Percentiles rank a stretch among this genome's conserved stretches.
Conservation (phyloP, 768 basidiomycete genomes). For the Lentinula guzmanii region DNA sequence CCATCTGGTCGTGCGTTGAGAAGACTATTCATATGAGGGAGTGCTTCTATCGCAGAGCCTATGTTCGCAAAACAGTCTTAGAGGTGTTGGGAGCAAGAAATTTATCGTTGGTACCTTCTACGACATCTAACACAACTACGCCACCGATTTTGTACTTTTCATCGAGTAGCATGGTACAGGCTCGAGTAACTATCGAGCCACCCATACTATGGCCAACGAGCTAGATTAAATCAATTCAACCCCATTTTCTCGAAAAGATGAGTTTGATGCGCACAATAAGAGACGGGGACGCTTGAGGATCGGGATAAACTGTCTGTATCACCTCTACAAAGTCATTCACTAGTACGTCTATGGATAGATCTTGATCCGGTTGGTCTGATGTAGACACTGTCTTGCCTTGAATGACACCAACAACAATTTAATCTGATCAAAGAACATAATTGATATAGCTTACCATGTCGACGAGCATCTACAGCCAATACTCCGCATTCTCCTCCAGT, state of each 20-base stretch:
- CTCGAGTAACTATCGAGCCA: conserved; percentile 78
- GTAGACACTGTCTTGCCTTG: conserved; percentile 22
- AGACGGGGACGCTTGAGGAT: conserved; percentile 56
- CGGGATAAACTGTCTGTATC: conserved; percentile 63
- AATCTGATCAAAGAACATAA: neutral
- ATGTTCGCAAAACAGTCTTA: neutral
- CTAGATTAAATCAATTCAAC: conserved; percentile 24
- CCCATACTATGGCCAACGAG: conserved; percentile 97
- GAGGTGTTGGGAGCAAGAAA: neutral
- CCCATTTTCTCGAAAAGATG: neutral
- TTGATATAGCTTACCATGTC: conserved; percentile 63
- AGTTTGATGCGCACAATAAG: conserved; percentile 55
- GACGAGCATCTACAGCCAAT: conserved; percentile 73
- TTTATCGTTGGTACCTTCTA: conserved; percentile 58
- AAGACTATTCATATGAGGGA: conserved; percentile 88
- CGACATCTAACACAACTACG: conserved; percentile 80
- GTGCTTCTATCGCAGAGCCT: conserved; percentile 91
- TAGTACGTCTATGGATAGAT: conserved; percentile 71
- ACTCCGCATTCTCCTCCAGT: conserved; percentile 75
- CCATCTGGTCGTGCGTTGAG: conserved; percentile 81
- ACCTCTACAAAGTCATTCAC: conserved; percentile 70
- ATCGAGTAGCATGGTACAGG: conserved; percentile 61
- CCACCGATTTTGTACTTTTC: conserved; percentile 69
- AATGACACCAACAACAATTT: conserved; percentile 45
- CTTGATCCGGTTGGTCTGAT: conserved; percentile 23